Conservation (phyloP, 2,329 filamentous ascomycete species). For the Myriosclerotinia scirpicola region DNA sequence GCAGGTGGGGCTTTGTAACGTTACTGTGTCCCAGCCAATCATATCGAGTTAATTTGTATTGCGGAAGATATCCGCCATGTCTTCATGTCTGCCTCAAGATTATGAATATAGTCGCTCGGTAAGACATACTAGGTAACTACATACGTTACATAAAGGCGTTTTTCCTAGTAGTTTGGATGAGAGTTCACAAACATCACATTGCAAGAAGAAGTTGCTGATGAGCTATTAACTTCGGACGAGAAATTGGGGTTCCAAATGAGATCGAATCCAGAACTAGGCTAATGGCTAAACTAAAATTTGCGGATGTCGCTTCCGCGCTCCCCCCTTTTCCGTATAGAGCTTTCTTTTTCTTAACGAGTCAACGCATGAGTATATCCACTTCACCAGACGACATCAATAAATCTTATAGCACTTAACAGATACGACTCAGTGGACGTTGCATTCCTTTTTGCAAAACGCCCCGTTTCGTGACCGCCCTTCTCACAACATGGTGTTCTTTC, state of each 20-base stretch:
- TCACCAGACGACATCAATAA: background rate
- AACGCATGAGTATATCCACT: background rate
- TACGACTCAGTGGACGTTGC: background rate
- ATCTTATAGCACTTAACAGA: background rate
- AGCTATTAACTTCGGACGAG: background rate
- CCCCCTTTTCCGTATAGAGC: background rate
- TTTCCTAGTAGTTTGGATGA: background rate
- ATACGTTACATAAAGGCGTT: background rate
- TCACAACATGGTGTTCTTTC: background rate
- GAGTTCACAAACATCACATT: background rate
- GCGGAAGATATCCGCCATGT: background rate
- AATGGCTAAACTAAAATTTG: background rate
- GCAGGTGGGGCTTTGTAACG: conserved; percentile 12
- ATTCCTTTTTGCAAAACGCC: background rate
- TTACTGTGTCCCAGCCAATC: conserved; percentile 10
- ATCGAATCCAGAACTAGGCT: background rate
- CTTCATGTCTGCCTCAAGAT: too few species aligned
- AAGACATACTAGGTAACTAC: background rate
- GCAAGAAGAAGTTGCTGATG: background rate
- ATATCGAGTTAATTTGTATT: conserved; percentile 4
- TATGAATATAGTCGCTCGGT: too few species aligned
- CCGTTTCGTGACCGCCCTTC: background rate
- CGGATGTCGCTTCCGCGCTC: background rate
- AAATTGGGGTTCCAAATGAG: background rate
- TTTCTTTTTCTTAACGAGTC: background rate